Conservation (phyloP, 148 eudicot genomes). For the Polygonum aviculare region DNA sequence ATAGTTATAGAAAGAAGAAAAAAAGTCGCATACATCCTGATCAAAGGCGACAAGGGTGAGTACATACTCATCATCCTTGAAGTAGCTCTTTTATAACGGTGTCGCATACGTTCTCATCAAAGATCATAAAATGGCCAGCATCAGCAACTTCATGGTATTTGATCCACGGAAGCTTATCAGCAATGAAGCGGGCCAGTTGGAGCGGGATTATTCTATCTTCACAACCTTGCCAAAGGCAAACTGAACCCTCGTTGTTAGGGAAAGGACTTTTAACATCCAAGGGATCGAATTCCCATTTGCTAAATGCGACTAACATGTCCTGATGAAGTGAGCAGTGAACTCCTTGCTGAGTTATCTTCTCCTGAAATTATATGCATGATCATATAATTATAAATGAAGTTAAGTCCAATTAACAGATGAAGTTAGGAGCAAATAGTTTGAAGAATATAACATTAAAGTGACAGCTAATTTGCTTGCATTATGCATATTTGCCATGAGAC, state of each 20-base stretch:
- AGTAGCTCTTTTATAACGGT: constrained; percentile 44
- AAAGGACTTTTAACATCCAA: constrained; percentile 53
- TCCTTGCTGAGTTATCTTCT: constrained; percentile 64
- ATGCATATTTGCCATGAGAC: neutral
- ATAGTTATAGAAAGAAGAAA: neutral
- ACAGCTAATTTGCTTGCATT: neutral
- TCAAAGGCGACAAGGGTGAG: neutral
- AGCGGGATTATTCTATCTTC: constrained; percentile 60
- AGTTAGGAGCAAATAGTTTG: neutral
- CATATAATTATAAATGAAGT: neutral
- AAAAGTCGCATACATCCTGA: neutral
- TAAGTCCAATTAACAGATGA: neutral
- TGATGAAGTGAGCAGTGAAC: constrained; percentile 48
- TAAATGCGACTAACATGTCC: constrained; percentile 51
- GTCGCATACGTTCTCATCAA: constrained; percentile 27
- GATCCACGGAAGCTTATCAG: constrained; percentile 31
- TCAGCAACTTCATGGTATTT: constrained; percentile 36
- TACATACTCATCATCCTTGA: constrained; percentile 12
- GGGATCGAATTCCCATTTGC: constrained; percentile 67
- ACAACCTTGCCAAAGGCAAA: constrained; percentile 80
- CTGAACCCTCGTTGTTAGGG: constrained; percentile 46
- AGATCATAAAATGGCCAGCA: constrained; percentile 24
- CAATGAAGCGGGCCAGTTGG: constrained; percentile 23
- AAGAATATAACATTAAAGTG: neutral
- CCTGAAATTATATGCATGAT: constrained; percentile 24